phyloP scores from a whole-genome alignment of 1,284 basidiomycete genomes.

The Puccinia horiana region DNA sequence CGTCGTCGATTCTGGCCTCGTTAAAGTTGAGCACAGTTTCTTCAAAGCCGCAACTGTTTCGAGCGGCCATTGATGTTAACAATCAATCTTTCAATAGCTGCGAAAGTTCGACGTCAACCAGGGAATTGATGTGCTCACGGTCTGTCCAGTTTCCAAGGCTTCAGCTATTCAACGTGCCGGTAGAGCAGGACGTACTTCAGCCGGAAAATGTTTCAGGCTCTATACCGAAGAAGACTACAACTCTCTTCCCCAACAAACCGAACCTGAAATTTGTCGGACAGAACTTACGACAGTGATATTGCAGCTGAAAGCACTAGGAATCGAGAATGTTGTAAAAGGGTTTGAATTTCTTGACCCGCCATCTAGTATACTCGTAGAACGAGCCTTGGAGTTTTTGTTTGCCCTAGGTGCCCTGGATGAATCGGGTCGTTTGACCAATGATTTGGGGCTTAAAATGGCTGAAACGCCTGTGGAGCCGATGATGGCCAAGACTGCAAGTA shows the following conservation, averaged over 20 bases:
- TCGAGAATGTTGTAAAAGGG: constrained; percentile 75
- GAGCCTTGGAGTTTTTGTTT: constrained; percentile 71
- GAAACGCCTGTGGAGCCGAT: constrained; percentile 65
- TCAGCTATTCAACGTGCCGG: constrained; percentile 60
- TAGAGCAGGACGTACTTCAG: constrained; percentile 63
- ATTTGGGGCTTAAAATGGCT: constrained; percentile 64
- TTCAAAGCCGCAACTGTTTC: background rate
- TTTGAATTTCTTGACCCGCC: constrained; percentile 92
- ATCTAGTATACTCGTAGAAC: constrained; percentile 77
- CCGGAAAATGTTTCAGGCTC: constrained; percentile 89
- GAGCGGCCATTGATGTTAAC: background rate
- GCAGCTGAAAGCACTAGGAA: constrained; percentile 88
- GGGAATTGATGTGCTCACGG: constrained; percentile 58
- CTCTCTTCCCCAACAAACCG: constrained; percentile 68
- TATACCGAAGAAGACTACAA: constrained; percentile 71
- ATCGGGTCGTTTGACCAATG: constrained; percentile 61
- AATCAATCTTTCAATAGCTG: constrained; percentile 50
- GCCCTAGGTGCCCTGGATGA: constrained; percentile 63
- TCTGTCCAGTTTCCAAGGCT: constrained; percentile 58
- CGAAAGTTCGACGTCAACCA: constrained; percentile 57
- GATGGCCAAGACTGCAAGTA: constrained; percentile 65
- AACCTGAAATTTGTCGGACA: constrained; percentile 83
- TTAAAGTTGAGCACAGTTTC: constrained; percentile 69
- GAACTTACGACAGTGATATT: constrained; percentile 85
- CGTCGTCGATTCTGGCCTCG: constrained; percentile 92